Base-by-base conservation (phyloP, 2,329 filamentous ascomycete genomes). In the Dactylellina sp. region DNA sequence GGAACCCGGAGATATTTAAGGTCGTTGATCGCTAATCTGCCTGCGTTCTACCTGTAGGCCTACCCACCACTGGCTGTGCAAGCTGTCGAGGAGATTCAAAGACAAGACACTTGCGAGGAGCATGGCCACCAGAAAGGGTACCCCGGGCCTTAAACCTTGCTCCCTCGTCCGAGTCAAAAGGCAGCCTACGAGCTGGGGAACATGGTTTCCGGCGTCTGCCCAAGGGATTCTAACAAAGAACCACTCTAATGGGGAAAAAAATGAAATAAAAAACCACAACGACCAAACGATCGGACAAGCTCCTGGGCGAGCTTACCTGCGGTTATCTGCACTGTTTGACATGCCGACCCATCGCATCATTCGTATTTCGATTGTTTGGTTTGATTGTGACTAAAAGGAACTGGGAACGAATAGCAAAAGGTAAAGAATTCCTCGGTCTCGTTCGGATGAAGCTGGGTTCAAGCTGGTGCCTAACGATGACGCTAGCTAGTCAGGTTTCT, bases 1-100 rank as follows among this genome's bases (percentile, higher is more conserved):
- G 68, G 68, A 72, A 56, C 68, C 60, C 68, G 68, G 68, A 72
- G 68, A 65, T 72, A 72, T 72, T 72, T 72, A 72, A 72, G 49
- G 60, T 72, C 53, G 68, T 72, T 72, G 68, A 72, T 72, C 68
- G 53, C 65, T 72, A 61, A 65, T 65, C 61, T 22, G 59, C 53
- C 64, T 72, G 47, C 55, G 40, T 60, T 53, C 55, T 32, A 32
- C 68, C 59, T 42, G 42, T 35, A 25, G 56, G 35, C 28, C 18
- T 20, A 60, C 44, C 52, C 42, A 55, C 22, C 16, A 40, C 55
- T 47, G 40, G 53, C 68, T 40, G 39, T 55, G 52, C 47, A 59
- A n/a, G n/a, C 28, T 32, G 28, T 61, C 68, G 66, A 72, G 25
- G 28, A 62, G 37, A 56, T 42, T 55, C 40, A 57, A 59, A 59